Base-by-base conservation (phyloP, 2,329 filamentous ascomycete species). In the Botryosphaeria dothidea region DNA sequence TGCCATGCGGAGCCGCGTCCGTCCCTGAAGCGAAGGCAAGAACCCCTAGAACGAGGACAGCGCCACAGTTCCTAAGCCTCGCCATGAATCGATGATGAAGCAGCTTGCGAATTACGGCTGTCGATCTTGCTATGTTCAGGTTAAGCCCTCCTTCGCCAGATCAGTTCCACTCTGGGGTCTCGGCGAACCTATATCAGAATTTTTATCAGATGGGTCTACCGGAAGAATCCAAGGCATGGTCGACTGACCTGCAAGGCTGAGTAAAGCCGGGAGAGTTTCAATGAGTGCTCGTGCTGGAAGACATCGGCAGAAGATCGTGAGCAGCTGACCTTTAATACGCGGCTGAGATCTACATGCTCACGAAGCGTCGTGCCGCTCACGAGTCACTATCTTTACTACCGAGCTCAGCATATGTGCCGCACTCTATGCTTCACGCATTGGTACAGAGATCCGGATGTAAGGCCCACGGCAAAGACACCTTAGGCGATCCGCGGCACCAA, bases 251-350 rank as follows among this genome's bases (percentile, higher is more conserved):
- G 41, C 38, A 60, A 41, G n/a, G 21, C 36, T 45, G 46, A 1
- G 36, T n/a, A 41, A 43, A 3, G 21, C 34, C 34, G 52, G 43
- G 52, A 43, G 52, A 19, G n/a, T 29, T 17, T 46, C 43, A n/a
- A 41, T n/a, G 56, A 34, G 56, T 23, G 29, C n/a, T 60, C 41
- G 36, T 27, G 27, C 38, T 31, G 23, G 15, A 58, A 43, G 54
- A 31, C 34, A 21, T 41, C 15, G 34, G n/a, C 34, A 29, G 36
- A 57, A 13, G 11, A 56, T 31, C 13, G 54, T 46, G 54, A 58
- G 27, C 54, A 58, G 54, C 21, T 46, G 54, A 58, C 43, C 56
- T 60, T 60, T 60, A 60, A 60, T 60, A 60, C 38, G 11, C 56
- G 25, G 13, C 27, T 4, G 56, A 25, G 56, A 46, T 46, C 38